Evolutionary conservation across 371 early-diverging fungal genomes (phyloP), one percentile per base, ranked within the genome.

Genomic region (Vavraia culicis): DNA sequence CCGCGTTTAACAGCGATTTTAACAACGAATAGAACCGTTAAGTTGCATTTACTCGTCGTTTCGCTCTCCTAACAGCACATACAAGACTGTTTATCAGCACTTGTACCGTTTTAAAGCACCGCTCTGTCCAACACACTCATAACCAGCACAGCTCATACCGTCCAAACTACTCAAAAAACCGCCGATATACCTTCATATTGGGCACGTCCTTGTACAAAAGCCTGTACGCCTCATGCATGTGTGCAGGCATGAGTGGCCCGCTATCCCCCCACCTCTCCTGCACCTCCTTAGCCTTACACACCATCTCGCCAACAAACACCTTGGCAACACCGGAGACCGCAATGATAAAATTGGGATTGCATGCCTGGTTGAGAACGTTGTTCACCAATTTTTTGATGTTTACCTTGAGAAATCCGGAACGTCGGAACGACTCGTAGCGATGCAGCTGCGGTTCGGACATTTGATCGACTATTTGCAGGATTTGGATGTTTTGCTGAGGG

Each of bases 271-370:
- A 52, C 20, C 62, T 64, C 15, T 45, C 38, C 36, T 63, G 68
- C 13, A 68, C 60, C 22, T 49, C 35, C 38, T 65, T 70, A 74
- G 81, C 85, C 64, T 75, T 73, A 62, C 85, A 85, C 3, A 85
- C 76, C 53, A 90, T 78, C 58, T 90, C 88, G 15, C 88, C 88
- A 1, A 88, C 80, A 73, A 84, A 91, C 9, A 91, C 80, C 63
- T 91, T 91, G 32, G 82, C 75, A 52, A 83, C 79, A 22, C 88
- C 91, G 19, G 82, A 81, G 0, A 90, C 78, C 0, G 85, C 83
- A 69, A 86, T 83, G 0, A 79, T 76, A 67, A 86, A 73, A 3
- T 82, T 85, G 21, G 77, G 75, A 8, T 83, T 77, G 19, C 78
- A 76, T 58, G 79, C 79, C 52, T 87, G 85, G 55, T 79, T 79